phyloP scores from a whole-genome alignment of 805 yeast species.

The Candida argentea region DNA sequence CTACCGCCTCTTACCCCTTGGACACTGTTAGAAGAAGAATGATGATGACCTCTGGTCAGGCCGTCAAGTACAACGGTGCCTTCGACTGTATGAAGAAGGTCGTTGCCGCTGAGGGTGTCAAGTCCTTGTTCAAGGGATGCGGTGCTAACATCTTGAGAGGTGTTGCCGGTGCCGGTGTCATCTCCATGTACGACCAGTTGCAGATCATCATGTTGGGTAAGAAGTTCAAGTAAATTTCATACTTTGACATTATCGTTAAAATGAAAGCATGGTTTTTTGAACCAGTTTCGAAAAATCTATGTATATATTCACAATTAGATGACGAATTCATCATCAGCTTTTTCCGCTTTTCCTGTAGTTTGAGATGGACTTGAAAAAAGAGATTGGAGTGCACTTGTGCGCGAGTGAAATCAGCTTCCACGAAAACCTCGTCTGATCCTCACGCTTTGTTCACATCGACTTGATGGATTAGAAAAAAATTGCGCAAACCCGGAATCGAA shows the following conservation, averaged over 20 bases:
- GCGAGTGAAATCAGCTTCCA: too few relatives aligned
- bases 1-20: constrained; percentile 97
- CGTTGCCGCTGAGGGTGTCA: constrained; percentile 92
- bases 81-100: constrained; percentile 86
- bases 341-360: too few relatives aligned
- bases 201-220: constrained; percentile 93
- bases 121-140: constrained; percentile 95
- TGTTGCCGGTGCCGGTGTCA: constrained; percentile 99
- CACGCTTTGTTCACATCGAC: too few relatives aligned
- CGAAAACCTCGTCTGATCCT: too few relatives aligned
- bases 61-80: constrained; percentile 93
- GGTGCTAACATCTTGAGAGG: constrained; percentile 99
- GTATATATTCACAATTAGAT: too few relatives aligned
- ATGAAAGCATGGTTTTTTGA: too few relatives aligned
- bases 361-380: too few relatives aligned
- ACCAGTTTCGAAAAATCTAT: background rate
- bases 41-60: constrained; percentile 99
- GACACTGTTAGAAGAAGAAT: constrained; percentile 99
- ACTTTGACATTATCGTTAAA: background rate
- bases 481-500: too few relatives aligned
- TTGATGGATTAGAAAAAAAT: too few relatives aligned
- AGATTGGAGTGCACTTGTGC: too few relatives aligned
- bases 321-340: too few relatives aligned
- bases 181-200: constrained; percentile 94
- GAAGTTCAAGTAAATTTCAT: constrained; percentile 60